Base-by-base conservation (phyloP, 257 asterid genomes). In the Cinchona pubescens region DNA sequence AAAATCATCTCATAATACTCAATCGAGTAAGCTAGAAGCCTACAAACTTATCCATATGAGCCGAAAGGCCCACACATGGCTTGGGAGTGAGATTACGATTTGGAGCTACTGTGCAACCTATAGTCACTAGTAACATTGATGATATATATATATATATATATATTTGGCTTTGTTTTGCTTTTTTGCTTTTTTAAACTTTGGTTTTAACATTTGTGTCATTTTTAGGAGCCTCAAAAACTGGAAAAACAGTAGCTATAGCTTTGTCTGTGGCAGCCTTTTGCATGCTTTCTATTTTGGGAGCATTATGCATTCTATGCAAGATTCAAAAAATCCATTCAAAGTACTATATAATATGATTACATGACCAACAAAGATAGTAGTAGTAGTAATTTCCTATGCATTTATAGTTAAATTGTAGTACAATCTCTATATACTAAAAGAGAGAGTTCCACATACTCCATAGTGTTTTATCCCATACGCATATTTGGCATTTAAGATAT, bases 241-340 rank as follows among this genome's bases (percentile, higher is more conserved):
- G 96, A 25, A 75, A 43, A 35, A 46, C 79, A 37, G 75, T 90
- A 32, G 97, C 96, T 4, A 81, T 93, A 71, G 82, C 75, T 75
- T 80, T 86, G 59, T 86, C 90, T 19, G 85, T 79, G 62, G 79
- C 84, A 59, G 95, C 90, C 32, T 89, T 93, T 78, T 75, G 81
- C 43, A 86, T 91, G 98, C 87, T 93, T 67, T 83, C 86, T 64
- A 58, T 83, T 69, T 88, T 88, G 73, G 83, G 76, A 65, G 90
- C 84, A 9, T 35, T 89, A 87, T 68, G 80, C 89, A 73, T 63
- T 67, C 8, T 76, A 85, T 61, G 38, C 75, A 72, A 86, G 96
- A 78, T 55, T 85, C 82, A 40, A 73, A 66, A 87, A 71, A 79
- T 79, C 81, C 62, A 82, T 80, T 77, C 94, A 74, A 91, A 96